Conservation (phyloP, 208 protist genomes). For the Leishmania martiniquensis region DNA sequence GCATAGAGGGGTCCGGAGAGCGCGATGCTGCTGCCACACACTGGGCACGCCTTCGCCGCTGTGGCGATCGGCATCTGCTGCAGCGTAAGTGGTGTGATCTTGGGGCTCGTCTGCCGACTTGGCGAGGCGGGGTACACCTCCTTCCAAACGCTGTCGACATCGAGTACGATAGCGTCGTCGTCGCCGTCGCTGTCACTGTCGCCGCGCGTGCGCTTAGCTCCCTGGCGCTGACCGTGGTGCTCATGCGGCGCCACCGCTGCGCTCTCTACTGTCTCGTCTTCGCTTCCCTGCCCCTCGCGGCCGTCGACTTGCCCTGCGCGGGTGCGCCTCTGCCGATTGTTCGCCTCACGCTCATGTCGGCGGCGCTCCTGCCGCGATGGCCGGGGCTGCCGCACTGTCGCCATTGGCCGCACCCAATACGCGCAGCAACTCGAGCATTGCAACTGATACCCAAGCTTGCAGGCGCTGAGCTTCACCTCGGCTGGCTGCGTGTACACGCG, state of each 20-base stretch:
- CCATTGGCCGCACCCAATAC: conserved; percentile 93
- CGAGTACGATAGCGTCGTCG: not conserved
- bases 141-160: not conserved
- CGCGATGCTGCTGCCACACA: conserved; percentile 81
- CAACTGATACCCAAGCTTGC: conserved; percentile 92
- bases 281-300: not conserved
- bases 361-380: conserved; percentile 23
- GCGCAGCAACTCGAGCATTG: conserved; percentile 96
- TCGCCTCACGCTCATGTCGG: conserved; percentile 22
- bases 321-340: conserved; percentile 20
- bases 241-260: not conserved
- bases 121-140: conserved; percentile 54
- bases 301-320: conserved; percentile 5
- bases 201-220: conserved; percentile 7
- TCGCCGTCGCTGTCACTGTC: not conserved
- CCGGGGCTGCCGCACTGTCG: conserved; percentile 41
- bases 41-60: conserved; percentile 44
- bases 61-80: conserved; percentile 19
- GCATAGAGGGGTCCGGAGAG: conserved; percentile 95
- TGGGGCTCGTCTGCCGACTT: conserved; percentile 48
- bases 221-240: not conserved
- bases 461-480: conserved; percentile 89
- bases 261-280: not conserved
- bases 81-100: conserved; percentile 43
- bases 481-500: conserved; percentile 93